Conservation (phyloP, 805 yeast species). For the Candida jianshihensis region DNA sequence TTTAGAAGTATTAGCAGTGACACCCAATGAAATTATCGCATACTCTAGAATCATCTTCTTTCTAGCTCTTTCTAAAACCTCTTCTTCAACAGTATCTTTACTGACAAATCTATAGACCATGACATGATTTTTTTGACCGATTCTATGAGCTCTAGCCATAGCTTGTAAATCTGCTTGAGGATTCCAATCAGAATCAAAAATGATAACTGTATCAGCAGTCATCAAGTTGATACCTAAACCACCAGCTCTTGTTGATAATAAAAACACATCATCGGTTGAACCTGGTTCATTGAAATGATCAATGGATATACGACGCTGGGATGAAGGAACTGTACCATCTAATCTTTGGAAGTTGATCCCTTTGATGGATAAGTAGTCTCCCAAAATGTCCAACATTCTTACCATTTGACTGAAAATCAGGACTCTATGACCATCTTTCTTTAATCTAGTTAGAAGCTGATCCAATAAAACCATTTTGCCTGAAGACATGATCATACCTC, state of each 20-base stretch:
- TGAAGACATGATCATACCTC: slow-evolving; percentile 94
- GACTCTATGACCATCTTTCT: slow-evolving; percentile 93
- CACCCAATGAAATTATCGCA: slow-evolving; percentile 94
- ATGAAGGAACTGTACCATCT: slow-evolving; percentile 95
- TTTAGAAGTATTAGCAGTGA: slow-evolving; percentile 60
- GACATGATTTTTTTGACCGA: slow-evolving; percentile 98
- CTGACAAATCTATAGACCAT: slow-evolving; percentile 97
- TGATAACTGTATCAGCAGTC: slow-evolving; percentile 99
- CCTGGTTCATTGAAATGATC: slow-evolving; percentile 95
- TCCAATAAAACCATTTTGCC: slow-evolving; percentile 97
- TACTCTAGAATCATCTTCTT: slow-evolving; percentile 97
- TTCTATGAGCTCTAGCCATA: slow-evolving; percentile 99
- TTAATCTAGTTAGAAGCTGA: slow-evolving; percentile 74
- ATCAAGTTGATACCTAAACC: slow-evolving; percentile 96
- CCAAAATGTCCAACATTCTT: slow-evolving; percentile 87
- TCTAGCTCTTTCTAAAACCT: slow-evolving; percentile 92
- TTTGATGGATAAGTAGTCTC: slow-evolving; percentile 84
- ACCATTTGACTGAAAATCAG: slow-evolving; percentile 97
- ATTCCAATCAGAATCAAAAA: slow-evolving; percentile 98
- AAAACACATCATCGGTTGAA: slow-evolving; percentile 84
- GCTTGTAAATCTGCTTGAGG: slow-evolving; percentile 99
- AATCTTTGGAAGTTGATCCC: slow-evolving; percentile 86
- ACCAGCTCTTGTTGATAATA: slow-evolving; percentile 95
- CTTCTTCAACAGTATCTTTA: slow-evolving; percentile 97
- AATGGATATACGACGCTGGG: slow-evolving; percentile 88